A percentile compares a stretch with the other conserved stretches of the same genome.
Conservation (phyloP, 2,329 filamentous ascomycete species). For the Sporothrix brasiliensis region DNA sequence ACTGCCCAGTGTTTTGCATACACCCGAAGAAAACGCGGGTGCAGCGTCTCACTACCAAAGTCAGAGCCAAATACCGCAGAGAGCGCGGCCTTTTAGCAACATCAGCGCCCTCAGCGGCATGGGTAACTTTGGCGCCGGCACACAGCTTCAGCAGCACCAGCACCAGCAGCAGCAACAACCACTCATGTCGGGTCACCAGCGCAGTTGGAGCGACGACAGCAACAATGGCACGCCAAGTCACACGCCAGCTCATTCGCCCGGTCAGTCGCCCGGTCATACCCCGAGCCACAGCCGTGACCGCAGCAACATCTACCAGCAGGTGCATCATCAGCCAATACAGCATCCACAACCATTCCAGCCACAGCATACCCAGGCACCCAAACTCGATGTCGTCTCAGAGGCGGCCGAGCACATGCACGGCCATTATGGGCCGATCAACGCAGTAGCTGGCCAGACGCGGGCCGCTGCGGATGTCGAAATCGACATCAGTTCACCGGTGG, state of each 20-base stretch:
- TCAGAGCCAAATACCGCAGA: neutral
- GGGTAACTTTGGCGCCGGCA: neutral
- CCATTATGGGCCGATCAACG: constrained; percentile 49
- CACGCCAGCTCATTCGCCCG: constrained; percentile 14
- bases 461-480: constrained; percentile 35
- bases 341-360: constrained; percentile 20
- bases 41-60: neutral
- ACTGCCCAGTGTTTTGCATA: constrained; percentile 40
- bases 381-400: constrained; percentile 48
- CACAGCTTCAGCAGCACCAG: neutral
- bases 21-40: neutral
- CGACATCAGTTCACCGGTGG: constrained; percentile 32
- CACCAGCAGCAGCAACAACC: constrained; percentile 37
- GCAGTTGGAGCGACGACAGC: constrained; percentile 39
- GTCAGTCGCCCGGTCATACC: constrained; percentile 15
- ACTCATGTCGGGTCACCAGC: constrained; percentile 27
- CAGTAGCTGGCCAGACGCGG: constrained; percentile 49
- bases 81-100: constrained; percentile 39
- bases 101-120: constrained; percentile 30
- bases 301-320: constrained; percentile 17
- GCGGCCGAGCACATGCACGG: constrained; percentile 50
- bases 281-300: constrained; percentile 19
- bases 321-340: constrained; percentile 14
- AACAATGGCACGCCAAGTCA: constrained; percentile 1
- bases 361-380: constrained; percentile 18